phyloP scores from a whole-genome alignment of 2,329 filamentous ascomycete species.

The Dactylonectria macrodidyma region DNA sequence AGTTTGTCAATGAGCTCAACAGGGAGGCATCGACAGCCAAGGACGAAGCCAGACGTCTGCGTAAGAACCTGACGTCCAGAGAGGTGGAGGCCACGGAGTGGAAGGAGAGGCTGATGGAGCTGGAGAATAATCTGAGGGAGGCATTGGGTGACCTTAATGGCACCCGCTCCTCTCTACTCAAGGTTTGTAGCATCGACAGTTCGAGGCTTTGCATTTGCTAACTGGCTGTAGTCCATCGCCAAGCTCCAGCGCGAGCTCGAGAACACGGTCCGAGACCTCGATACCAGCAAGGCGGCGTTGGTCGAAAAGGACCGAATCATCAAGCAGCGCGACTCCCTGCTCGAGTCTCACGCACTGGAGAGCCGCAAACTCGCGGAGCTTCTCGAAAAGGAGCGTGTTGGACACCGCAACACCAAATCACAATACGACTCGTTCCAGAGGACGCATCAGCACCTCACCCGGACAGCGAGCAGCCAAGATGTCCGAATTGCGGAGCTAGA shows the following conservation, averaged over 20 bases:
- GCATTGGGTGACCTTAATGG: slow-evolving; percentile 90
- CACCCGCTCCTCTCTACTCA: slow-evolving; percentile 87
- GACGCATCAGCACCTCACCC: slow-evolving; percentile 88
- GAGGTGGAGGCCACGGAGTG: slow-evolving; percentile 92
- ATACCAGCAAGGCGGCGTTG: slow-evolving; percentile 81
- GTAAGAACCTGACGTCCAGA: slow-evolving; percentile 85
- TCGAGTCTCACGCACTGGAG: slow-evolving; percentile 92
- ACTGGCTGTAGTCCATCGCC: slow-evolving; percentile 76
- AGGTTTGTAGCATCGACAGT: slow-evolving; percentile 63
- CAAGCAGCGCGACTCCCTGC: slow-evolving; percentile 87
- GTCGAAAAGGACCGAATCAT: slow-evolving; percentile 94
- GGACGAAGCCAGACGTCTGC: slow-evolving; percentile 86
- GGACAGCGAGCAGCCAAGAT: slow-evolving; percentile 88
- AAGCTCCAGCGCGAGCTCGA: slow-evolving; percentile 92
- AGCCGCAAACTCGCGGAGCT: slow-evolving; percentile 87
- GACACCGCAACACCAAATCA: slow-evolving; percentile 87
- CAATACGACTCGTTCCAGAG: slow-evolving; percentile 91
- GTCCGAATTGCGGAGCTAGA: slow-evolving; percentile 90
- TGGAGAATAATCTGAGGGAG: slow-evolving; percentile 90
- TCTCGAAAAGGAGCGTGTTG: slow-evolving; percentile 90
- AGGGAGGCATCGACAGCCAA: slow-evolving; percentile 84
- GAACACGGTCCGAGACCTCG: slow-evolving; percentile 85
- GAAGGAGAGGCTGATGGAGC: slow-evolving; percentile 90
- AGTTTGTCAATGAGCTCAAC: slow-evolving; percentile 93
- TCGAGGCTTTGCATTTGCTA: slow-evolving; percentile 26